Evolutionary conservation across 176 grass and related monocot species (phyloP), one percentile per base, ranked within the genome.

Genomic region (Rhynchospora pubera): DNA sequence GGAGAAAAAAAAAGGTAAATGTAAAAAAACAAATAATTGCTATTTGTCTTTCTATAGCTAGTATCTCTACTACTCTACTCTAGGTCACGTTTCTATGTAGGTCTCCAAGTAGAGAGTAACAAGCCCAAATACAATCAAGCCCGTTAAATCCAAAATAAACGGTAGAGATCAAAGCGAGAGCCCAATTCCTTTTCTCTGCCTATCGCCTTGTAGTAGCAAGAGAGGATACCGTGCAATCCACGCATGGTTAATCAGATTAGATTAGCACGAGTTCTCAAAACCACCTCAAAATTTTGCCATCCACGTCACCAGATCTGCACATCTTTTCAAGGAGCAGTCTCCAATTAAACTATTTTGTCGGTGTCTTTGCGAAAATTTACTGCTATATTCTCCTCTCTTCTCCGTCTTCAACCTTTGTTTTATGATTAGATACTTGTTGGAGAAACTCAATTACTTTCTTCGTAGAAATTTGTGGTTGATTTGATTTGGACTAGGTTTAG

Each of bases 191-290:
- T 23, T 23, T 72, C 68, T 72, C 62, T 6, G 21, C 15, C 28
- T 34, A 23, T 65, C 63, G 28, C 63, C 28, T 5, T 65, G 62
- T 39, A n/a, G n/a, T n/a, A 65, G 14, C 24, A 45, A 23, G 19
- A n/a, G n/a, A 72, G 44, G 68, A 72, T 72, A 11, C 69, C 69
- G 69, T 73, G 69, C 10, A 14, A 73, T 74, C 19, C 24, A 52
- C 46, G 70, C 46, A 44, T 52, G 46, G 70, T 74, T 74, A 74
- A 52, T 74, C 21, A n/a, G 34, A 39, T 74, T 5, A 51, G 47
- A 53, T 52, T 75, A 75, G 71, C 71, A 75, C 71, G 71, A 30
- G 10, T 16, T 75, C 11, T 75, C 5, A 75, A 76, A 76, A 53
- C 8, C 48, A 76, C 72, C 72, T 28, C 48, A 55, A 30, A 47